Percentiles rank a stretch among this genome's conserved stretches.
These are phyloP conservation scores for Diaporthe ampelina DNA, from an alignment of 2,329 filamentous ascomycete genomes.

Conservation along the genomic window DNA sequence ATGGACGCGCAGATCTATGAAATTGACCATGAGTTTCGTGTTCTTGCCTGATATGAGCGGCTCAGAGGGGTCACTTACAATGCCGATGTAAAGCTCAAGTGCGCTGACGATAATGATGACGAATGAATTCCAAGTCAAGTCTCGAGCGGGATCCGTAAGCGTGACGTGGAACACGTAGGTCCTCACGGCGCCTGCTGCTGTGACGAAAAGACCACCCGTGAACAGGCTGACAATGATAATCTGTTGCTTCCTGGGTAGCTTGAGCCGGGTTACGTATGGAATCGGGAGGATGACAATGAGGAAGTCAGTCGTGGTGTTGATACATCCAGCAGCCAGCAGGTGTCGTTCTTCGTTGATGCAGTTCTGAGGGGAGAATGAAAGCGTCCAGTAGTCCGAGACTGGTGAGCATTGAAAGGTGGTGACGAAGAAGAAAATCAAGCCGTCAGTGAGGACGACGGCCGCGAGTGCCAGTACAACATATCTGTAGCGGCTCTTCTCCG, in stretches of 20 bases:
- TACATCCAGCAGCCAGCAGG: constrained; percentile 66
- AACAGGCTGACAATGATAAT: constrained; percentile 62
- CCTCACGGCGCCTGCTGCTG: constrained; percentile 53
- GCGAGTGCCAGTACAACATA: constrained; percentile 49
- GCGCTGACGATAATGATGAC: constrained; percentile 52
- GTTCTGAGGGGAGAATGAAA: constrained; percentile 51
- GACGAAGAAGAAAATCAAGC: constrained; percentile 54
- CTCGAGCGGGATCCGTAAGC: constrained; percentile 46
- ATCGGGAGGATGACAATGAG: constrained; percentile 67
- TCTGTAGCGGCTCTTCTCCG: constrained; percentile 49
- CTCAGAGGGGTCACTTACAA: constrained; percentile 49
- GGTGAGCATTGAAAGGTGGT: constrained; percentile 57
- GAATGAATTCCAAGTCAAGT: constrained; percentile 55
- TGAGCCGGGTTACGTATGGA: constrained; percentile 58
- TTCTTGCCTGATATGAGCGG: neutral
- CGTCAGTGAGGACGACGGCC: constrained; percentile 49
- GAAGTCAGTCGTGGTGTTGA: constrained; percentile 73
- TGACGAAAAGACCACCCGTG: constrained; percentile 63
- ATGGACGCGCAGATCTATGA: constrained; percentile 60
- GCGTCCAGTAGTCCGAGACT: constrained; percentile 55
- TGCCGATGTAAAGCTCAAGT: constrained; percentile 59
- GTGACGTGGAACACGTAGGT: constrained; percentile 54
- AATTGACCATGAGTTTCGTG: neutral
- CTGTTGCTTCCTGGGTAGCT: constrained; percentile 62
- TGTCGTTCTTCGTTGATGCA: constrained; percentile 65